phyloP scores from a whole-genome alignment of 106 monocot genomes.

The Narthecium ossifragum region DNA sequence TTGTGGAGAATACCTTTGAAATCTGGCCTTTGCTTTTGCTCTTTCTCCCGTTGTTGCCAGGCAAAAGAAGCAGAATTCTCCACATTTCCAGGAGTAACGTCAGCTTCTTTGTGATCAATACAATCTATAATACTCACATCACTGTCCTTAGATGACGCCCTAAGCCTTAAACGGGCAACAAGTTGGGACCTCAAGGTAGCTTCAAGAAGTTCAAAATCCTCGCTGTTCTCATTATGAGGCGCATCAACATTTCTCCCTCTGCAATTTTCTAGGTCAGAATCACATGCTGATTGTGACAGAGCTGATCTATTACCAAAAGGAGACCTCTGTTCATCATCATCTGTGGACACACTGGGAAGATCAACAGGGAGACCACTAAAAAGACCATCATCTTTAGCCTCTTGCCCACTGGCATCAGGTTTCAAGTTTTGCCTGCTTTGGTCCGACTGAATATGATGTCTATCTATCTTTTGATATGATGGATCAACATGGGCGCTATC shows the following conservation, averaged over 20 bases:
- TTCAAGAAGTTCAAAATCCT: conserved; percentile 81
- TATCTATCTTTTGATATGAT: too few species aligned
- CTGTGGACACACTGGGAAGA: conserved; percentile 7
- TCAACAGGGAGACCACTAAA: conserved; percentile 5
- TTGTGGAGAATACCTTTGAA: conserved; percentile 18
- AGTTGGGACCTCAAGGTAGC: conserved; percentile 80
- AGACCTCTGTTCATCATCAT: conserved; percentile 17
- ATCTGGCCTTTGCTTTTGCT: conserved; percentile 8
- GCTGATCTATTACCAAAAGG: conserved; percentile 6
- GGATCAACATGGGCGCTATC: conserved; percentile 9
- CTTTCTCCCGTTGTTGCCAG: conserved; percentile 15
- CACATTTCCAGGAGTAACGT: conserved; percentile 2
- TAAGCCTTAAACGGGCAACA: conserved; percentile 43
- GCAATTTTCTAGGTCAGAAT: conserved; percentile 3
- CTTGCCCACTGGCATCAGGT: too few species aligned
- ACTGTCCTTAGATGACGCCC: conserved; percentile 22
- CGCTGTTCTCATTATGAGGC: conserved; percentile 14
- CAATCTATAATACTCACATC: conserved; percentile 14
- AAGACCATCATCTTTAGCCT: conserved; percentile 19
- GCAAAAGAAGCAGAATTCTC: conserved; percentile 9
- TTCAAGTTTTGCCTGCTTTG: too few species aligned
- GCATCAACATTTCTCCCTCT: conserved; percentile 10
- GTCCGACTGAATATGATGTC: too few species aligned
- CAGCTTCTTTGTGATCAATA: conserved; percentile 11
- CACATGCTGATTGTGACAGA: conserved; percentile 9